These are phyloP conservation scores for Boletus sp. DNA, from an alignment of 768 basidiomycete species.

Conservation along the genomic window DNA sequence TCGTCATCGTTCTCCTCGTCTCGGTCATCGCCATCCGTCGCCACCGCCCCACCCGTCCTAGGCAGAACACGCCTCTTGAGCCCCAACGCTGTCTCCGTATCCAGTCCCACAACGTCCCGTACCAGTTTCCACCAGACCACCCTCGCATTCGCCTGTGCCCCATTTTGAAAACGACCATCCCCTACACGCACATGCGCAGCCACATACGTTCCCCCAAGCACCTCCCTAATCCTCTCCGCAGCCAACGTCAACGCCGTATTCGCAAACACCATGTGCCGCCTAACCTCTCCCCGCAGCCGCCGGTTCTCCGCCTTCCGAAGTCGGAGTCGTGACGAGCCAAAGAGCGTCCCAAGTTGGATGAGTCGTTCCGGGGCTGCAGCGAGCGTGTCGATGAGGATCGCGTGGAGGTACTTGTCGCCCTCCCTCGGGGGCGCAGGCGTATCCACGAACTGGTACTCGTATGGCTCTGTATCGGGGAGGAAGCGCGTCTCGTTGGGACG, in stretches of 20 bases:
- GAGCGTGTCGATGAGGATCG: conserved; percentile 13
- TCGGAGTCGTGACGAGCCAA: conserved; percentile 69
- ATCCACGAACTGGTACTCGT: conserved; percentile 42
- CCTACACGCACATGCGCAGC: conserved; percentile 68
- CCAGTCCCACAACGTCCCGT: conserved; percentile 43
- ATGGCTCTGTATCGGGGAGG: conserved; percentile 55
- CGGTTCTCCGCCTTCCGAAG: conserved; percentile 42
- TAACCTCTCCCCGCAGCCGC: conserved; percentile 45
- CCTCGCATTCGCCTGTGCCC: conserved; percentile 42
- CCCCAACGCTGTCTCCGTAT: conserved; percentile 33
- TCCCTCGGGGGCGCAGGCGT: conserved; percentile 4
- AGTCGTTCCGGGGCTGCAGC: conserved; percentile 40
- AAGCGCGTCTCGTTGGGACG: conserved; percentile 39
- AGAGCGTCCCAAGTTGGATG: conserved; percentile 71
- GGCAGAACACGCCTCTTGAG: conserved; percentile 21
- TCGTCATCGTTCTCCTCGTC: neutral
- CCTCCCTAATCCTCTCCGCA: conserved; percentile 43
- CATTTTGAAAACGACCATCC: conserved; percentile 58
- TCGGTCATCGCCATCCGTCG: neutral
- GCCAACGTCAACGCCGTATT: conserved; percentile 46
- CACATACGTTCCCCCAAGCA: conserved; percentile 50
- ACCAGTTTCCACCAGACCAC: conserved; percentile 60
- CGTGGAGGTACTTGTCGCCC: conserved; percentile 10
- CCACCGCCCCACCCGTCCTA: neutral
- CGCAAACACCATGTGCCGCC: conserved; percentile 55